Percentiles rank a stretch among this genome's conserved stretches.
phyloP scores from a whole-genome alignment of 1,284 basidiomycete species.

The Malassezia slooffiae region DNA sequence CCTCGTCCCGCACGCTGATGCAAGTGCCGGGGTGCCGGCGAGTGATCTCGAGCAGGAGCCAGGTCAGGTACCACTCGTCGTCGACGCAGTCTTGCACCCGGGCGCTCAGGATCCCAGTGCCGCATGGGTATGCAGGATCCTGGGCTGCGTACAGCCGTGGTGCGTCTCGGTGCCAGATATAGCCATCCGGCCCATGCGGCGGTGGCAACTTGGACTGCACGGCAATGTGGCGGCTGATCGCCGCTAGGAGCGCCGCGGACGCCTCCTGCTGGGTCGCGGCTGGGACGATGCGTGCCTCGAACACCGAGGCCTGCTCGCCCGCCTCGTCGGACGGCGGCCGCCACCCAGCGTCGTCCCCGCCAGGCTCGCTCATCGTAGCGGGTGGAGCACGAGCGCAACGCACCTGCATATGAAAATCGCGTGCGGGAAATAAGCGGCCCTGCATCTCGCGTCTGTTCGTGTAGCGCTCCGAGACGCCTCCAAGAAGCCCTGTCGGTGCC shows the following conservation, averaged over 20 bases:
- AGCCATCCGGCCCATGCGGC: constrained; percentile 10
- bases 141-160: constrained; percentile 11
- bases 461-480: too few species aligned
- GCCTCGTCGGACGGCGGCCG: constrained; percentile 2
- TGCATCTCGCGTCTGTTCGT: too few species aligned
- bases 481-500: constrained; percentile 1
- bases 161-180: constrained; percentile 42
- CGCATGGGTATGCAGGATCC: neutral
- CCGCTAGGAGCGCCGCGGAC: neutral
- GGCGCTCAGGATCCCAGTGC: constrained; percentile 58
- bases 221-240: too few species aligned
- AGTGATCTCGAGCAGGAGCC: constrained; percentile 51
- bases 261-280: neutral
- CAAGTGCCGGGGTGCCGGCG: constrained; percentile 10
- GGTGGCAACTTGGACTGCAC: neutral
- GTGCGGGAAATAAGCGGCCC: too few species aligned
- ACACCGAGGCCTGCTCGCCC: constrained; percentile 2
- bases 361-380: too few species aligned
- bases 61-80: constrained; percentile 89
- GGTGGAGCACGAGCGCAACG: too few species aligned
- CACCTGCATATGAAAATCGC: neutral
- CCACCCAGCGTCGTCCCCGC: too few species aligned
- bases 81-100: constrained; percentile 84
- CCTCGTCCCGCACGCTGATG: constrained; percentile 61
- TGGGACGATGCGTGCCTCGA: constrained; percentile 1